A percentile compares a stretch with the other conserved stretches of the same genome.
Conservation (phyloP, 1,284 basidiomycete genomes). For the Ustilago tritici region DNA sequence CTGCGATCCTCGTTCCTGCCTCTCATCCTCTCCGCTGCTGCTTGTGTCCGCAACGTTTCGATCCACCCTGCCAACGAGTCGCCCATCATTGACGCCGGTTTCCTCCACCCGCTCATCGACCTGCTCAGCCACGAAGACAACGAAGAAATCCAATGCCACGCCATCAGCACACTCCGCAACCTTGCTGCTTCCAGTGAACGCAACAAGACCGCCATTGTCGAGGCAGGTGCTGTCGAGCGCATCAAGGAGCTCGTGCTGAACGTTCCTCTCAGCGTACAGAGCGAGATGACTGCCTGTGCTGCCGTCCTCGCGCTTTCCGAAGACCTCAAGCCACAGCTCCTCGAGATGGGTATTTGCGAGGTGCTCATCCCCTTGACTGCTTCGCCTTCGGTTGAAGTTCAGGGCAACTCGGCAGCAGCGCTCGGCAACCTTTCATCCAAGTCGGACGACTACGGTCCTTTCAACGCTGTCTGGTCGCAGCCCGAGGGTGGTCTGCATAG, state of each 20-base stretch:
- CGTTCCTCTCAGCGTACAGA: slow-evolving; percentile 96
- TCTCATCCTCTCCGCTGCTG: slow-evolving; percentile 97
- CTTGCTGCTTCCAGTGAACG: slow-evolving; percentile 96
- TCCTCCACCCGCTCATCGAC: slow-evolving; percentile 94
- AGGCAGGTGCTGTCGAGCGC: slow-evolving; percentile 96
- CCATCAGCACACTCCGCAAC: slow-evolving; percentile 97
- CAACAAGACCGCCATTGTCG: slow-evolving; percentile 98
- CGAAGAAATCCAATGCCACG: slow-evolving; percentile 99
- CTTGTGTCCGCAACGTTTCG: slow-evolving; percentile 98
- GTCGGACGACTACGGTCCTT: slow-evolving; percentile 95
- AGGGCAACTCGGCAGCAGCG: slow-evolving; percentile 97
- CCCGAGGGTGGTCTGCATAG: slow-evolving; percentile 96
- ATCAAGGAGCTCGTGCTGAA: slow-evolving; percentile 97
- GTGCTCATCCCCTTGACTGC: slow-evolving; percentile 96
- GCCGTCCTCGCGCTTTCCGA: slow-evolving; percentile 73
- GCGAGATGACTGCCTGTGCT: slow-evolving; percentile 99
- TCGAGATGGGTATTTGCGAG: slow-evolving; percentile 99
- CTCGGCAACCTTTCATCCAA: slow-evolving; percentile 94
- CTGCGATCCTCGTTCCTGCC: slow-evolving; percentile 97
- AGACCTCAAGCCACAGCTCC: slow-evolving; percentile 72
- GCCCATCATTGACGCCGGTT: slow-evolving; percentile 98
- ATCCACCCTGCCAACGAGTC: slow-evolving; percentile 99
- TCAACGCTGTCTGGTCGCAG: slow-evolving; percentile 97
- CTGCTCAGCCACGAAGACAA: slow-evolving; percentile 97
- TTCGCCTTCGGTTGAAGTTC: slow-evolving; percentile 95